Percentiles rank a stretch among this genome's conserved stretches.
Conservation (phyloP, 139 green algal species). For the Coccomyxa sp. region DNA sequence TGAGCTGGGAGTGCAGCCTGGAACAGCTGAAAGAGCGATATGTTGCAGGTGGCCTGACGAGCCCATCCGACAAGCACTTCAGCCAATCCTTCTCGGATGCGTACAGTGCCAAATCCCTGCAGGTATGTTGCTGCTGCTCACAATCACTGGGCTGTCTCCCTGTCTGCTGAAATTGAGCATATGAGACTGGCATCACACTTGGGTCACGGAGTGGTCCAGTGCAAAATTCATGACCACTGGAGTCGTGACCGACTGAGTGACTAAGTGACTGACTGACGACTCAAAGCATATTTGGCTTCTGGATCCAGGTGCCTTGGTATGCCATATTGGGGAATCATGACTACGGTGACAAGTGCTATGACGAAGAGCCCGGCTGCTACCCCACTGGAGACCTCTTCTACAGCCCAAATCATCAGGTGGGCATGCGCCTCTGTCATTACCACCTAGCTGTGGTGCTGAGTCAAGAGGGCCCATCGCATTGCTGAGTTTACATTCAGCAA, state of each 20-base stretch:
- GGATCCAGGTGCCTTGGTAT: neutral
- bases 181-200: too few species aligned
- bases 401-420: constrained; percentile 16
- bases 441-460: too few species aligned
- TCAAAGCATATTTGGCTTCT: neutral
- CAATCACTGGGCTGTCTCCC: too few species aligned
- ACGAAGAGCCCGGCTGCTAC: neutral
- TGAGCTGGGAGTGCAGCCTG: neutral
- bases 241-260: too few species aligned
- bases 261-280: too few species aligned
- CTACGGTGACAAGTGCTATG: constrained; percentile 8
- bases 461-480: too few species aligned
- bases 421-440: neutral
- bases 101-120: constrained; percentile 1
- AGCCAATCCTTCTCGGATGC: neutral
- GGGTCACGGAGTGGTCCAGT: too few species aligned
- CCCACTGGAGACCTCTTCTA: neutral
- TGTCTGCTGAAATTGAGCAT: too few species aligned
- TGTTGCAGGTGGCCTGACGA: constrained; percentile 9
- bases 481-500: too few species aligned
- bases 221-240: too few species aligned
- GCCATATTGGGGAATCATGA: constrained; percentile 11
- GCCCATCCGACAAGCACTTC: constrained; percentile 1
- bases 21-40: neutral
- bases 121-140: constrained; percentile 5